Percentiles rank a stretch among this genome's conserved stretches.
Evolutionary conservation across 2,329 filamentous ascomycete species (phyloP).

Genomic region (Trichoderma sp.): DNA sequence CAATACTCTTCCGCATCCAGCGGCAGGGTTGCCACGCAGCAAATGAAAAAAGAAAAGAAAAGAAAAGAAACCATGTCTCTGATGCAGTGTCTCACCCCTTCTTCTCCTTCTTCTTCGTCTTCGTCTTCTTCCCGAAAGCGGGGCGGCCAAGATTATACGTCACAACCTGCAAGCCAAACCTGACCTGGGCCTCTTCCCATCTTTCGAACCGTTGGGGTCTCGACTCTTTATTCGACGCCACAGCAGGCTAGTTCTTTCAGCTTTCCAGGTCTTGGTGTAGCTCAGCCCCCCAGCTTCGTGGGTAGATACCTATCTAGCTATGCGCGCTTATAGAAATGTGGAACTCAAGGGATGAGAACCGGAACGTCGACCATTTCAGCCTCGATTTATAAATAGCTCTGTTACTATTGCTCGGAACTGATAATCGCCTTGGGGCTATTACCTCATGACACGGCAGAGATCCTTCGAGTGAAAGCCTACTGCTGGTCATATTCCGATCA

Average conservation of each 20-base stretch:
- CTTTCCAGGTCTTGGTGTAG: too few relatives aligned
- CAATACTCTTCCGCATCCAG: not conserved
- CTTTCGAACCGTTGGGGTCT: not conserved
- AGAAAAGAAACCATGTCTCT: not conserved
- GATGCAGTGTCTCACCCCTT: not conserved
- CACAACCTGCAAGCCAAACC: not conserved
- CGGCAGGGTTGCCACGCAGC: slow-evolving; percentile 1
- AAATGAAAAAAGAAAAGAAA: not conserved
- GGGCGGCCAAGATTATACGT: not conserved
- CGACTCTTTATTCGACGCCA: not conserved
- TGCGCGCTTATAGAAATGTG: not conserved
- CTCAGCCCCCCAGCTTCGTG: not conserved
- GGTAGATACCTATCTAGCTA: not conserved
- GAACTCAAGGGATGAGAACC: not conserved
- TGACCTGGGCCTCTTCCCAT: not conserved
- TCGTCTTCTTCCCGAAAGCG: not conserved
- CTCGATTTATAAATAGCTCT: not conserved
- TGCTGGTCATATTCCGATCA: not conserved
- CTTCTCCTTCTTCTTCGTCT: not conserved
- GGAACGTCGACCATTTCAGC: not conserved
- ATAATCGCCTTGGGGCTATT: not conserved
- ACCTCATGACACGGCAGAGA: not conserved
- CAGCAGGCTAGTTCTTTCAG: not conserved
- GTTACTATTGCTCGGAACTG: not conserved
- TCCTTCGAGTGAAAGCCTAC: not conserved